Evolutionary conservation across 2,329 filamentous ascomycete species (phyloP).

Genomic region (Alternaria longipes): DNA sequence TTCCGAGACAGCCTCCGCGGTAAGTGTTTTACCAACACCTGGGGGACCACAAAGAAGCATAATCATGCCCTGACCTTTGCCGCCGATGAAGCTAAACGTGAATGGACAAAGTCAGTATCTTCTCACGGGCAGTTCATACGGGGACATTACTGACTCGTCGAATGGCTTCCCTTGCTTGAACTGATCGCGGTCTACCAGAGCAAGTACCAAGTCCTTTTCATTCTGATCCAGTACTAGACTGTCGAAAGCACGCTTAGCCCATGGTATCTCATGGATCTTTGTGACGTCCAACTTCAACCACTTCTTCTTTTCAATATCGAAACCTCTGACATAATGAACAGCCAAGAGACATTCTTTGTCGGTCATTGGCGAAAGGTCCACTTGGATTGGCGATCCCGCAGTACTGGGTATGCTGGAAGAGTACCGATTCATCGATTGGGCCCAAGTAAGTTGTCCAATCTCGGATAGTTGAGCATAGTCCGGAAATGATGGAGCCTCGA

Average conservation of each 20-base stretch:
- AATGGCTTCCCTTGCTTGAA: constrained; percentile 36
- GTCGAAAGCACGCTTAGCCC: constrained; percentile 58
- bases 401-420: constrained; percentile 1
- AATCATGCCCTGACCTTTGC: constrained; percentile 4
- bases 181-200: constrained; percentile 56
- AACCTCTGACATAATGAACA: constrained; percentile 19
- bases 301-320: constrained; percentile 31
- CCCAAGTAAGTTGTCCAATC: constrained; percentile 23
- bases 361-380: constrained; percentile 21
- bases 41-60: constrained; percentile 7
- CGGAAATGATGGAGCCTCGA: constrained; percentile 7
- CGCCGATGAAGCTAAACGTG: constrained; percentile 3
- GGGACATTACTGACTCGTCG: constrained; percentile 56
- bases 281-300: constrained; percentile 24
- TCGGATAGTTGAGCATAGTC: constrained; percentile 17
- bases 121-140: constrained; percentile 39
- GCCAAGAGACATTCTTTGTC: constrained; percentile 25
- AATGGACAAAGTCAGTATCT: constrained; percentile 18
- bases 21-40: constrained; percentile 6
- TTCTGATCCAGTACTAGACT: constrained; percentile 58
- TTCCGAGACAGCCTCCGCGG: constrained; percentile 9
- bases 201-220: constrained; percentile 60
- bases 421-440: constrained; percentile 25
- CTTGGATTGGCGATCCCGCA: constrained; percentile 4
- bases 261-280: constrained; percentile 55